These are phyloP conservation scores for Sclerotinia nivalis DNA, from an alignment of 2,329 filamentous ascomycete species.

Conservation along the genomic window DNA sequence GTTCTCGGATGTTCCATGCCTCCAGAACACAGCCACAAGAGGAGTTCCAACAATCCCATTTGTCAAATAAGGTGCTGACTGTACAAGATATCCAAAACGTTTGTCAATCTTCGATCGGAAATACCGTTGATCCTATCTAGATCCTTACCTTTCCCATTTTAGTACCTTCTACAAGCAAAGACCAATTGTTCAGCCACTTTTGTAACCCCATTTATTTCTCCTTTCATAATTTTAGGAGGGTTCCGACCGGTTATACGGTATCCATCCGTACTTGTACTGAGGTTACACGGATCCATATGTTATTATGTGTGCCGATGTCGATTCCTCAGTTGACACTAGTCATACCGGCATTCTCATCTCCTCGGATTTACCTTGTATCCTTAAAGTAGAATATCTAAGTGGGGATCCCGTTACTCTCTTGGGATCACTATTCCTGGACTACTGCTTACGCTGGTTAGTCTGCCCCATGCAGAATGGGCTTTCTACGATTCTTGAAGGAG, in stretches of 20 bases:
- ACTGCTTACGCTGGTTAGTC: neutral
- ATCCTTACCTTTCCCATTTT: neutral
- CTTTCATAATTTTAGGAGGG: neutral
- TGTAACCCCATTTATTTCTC: neutral
- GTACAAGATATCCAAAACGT: neutral
- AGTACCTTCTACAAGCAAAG: neutral
- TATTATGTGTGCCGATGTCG: no score
- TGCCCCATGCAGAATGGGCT: neutral
- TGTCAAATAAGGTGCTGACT: constrained; percentile 12
- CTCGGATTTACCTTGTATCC: neutral
- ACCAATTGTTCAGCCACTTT: neutral
- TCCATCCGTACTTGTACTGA: neutral
- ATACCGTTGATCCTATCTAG: constrained; percentile 1
- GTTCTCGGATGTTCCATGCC: constrained; percentile 15
- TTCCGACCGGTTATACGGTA: neutral
- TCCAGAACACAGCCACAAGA: constrained; percentile 5
- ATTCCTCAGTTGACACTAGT: neutral
- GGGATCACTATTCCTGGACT: neutral
- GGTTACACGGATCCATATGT: neutral
- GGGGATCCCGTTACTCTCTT: constrained; percentile 12
- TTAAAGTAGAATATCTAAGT: neutral
- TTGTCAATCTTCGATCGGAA: neutral
- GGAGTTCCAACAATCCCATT: neutral
- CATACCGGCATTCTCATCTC: neutral
- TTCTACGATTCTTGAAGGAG: neutral